Conservation (phyloP, 331 rosid genomes). For the Spiraea crenata region DNA sequence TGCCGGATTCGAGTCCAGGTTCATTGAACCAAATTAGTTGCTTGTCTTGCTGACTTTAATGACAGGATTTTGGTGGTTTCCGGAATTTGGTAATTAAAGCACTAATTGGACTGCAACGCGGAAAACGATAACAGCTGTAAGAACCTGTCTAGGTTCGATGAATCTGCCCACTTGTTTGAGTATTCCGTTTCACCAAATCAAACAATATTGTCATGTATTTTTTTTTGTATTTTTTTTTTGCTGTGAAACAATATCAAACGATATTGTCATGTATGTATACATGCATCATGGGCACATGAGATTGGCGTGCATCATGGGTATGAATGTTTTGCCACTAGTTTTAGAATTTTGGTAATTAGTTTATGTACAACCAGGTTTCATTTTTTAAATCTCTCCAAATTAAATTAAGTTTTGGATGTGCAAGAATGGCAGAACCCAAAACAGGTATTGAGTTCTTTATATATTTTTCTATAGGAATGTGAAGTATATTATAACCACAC, state of each 20-base stretch:
- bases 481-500: neutral
- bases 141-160: conserved; percentile 54
- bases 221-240: too few species aligned
- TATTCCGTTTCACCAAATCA: neutral
- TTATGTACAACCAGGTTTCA: too few species aligned
- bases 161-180: neutral
- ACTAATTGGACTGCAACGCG: neutral
- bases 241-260: too few species aligned
- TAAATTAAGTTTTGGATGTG: too few species aligned
- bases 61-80: neutral
- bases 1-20: conserved; percentile 12
- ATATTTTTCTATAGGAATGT: neutral
- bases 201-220: neutral
- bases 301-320: neutral
- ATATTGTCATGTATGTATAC: too few species aligned
- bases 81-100: neutral
- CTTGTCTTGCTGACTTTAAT: neutral
- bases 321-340: neutral
- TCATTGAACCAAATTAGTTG: conserved; percentile 18
- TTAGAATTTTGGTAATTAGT: neutral
- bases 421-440: too few species aligned
- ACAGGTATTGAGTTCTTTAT: too few species aligned
- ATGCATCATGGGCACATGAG: neutral
- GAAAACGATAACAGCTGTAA: neutral
- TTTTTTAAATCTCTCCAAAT: too few species aligned